Conservation (phyloP, 1,139 yeast genomes). For the Suzukiozyma palmioleophila region DNA sequence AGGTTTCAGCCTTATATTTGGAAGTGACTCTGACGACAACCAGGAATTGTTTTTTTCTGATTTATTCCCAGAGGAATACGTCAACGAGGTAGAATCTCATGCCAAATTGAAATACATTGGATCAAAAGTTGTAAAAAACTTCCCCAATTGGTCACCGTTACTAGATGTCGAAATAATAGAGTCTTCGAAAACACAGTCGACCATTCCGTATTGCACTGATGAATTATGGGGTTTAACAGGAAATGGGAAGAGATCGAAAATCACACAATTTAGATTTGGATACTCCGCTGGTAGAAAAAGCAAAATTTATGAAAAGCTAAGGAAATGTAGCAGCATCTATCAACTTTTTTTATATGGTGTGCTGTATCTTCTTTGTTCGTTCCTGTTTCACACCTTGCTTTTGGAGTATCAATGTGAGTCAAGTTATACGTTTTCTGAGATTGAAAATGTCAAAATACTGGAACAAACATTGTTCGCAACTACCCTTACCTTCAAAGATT, state of each 20-base stretch:
- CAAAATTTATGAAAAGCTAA: conserved; percentile 24
- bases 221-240: conserved; percentile 51
- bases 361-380: conserved; percentile 30
- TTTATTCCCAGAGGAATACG: conserved; percentile 10
- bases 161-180: conserved; percentile 38
- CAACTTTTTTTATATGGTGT: conserved; percentile 13
- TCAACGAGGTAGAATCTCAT: conserved; percentile 11
- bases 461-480: conserved; percentile 13
- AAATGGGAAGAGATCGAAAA: conserved; percentile 29
- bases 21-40: conserved; percentile 33
- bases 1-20: conserved; percentile 25
- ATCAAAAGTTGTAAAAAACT: conserved; percentile 18
- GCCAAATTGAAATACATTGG: conserved; percentile 10
- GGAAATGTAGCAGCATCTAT: conserved; percentile 22
- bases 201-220: conserved; percentile 12
- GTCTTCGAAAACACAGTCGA: conserved; percentile 7
- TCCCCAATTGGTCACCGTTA: conserved; percentile 49
- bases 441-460: conserved; percentile 17
- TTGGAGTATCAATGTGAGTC: conserved; percentile 23
- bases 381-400: conserved; percentile 35
- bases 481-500: conserved; percentile 2
- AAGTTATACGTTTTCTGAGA: conserved; percentile 21
- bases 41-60: conserved; percentile 21
- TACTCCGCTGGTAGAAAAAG: conserved; percentile 24
- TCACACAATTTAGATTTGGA: conserved; percentile 40